Conservation (phyloP, 345 rosid species). For the Euclidium syriacum region DNA sequence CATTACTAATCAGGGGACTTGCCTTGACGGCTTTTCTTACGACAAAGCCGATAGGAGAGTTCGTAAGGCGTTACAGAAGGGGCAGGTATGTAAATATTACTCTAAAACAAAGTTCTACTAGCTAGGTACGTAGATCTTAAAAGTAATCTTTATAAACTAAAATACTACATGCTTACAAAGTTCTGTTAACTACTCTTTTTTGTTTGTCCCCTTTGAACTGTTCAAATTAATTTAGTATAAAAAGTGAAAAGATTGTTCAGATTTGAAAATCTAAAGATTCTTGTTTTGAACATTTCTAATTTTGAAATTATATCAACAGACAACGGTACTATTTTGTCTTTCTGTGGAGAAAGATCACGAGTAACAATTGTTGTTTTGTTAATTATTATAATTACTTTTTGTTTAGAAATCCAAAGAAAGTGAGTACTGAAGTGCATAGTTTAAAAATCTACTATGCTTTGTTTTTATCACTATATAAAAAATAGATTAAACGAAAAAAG, state of each 20-base stretch:
- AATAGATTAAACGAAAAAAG: too few relatives aligned
- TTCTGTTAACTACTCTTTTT: not conserved
- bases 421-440: not conserved
- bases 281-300: not conserved
- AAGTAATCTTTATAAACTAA: not conserved
- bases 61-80: constrained; percentile 33
- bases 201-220: not conserved
- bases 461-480: too few relatives aligned
- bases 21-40: constrained; percentile 82
- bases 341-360: not conserved
- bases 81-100: constrained; percentile 28
- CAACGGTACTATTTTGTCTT: not conserved
- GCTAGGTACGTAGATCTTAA: too few relatives aligned
- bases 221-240: not conserved
- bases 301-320: not conserved
- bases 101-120: not conserved
- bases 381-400: not conserved
- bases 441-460: too few relatives aligned
- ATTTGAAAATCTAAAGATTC: not conserved
- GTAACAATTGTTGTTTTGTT: not conserved
- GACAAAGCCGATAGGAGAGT: constrained; percentile 46
- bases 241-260: not conserved
- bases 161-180: not conserved
- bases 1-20: constrained; percentile 74
- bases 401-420: not conserved